Base-by-base conservation (phyloP, 768 basidiomycete genomes). In the Coprinopsis strossmayeri region DNA sequence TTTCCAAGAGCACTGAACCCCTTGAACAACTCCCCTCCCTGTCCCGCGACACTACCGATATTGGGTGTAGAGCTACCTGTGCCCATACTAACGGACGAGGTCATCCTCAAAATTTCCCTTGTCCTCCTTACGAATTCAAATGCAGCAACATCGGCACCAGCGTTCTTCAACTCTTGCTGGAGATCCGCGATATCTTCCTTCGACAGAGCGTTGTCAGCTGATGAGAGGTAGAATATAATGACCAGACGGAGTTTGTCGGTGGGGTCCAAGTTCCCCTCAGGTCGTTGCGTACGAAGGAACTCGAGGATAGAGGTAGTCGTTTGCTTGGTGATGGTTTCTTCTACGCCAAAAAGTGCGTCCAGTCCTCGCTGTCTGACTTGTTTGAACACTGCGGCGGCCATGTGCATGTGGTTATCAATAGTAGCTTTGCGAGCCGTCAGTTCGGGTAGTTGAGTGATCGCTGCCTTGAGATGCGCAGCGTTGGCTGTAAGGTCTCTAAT, bases 391-490 rank as follows among this genome's bases (percentile, higher is more conserved):
- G 94, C 87, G 11, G 94, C 96, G 30, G 95, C 95, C 48, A 99
- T 95, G 67, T 98, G 97, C 94, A 99, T 98, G 63, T 99, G 96
- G 2, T 94, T 92, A 64, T 99, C 96, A 21, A 99, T 77, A 1
- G 90, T 94, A 26, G 92, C 90, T 60, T 99, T 99, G 34, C 96
- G 81, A 2, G 96, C 93, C 3, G 95, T 98, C 43, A 99, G 72
- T 62, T 98, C 96, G 1, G 96, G 96, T 17, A 99, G 73, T 53
- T 93, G 91, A 1, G 94, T 98, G 61, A 99, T 96, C 5, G 96
- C 96, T 0, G 92, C 91, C 69, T 97, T 98, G 43, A 99, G 70
- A 63, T 98, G 88, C 5, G 91, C 76, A 2, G 96, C 93, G 64
- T 98, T 98, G 25, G 90, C 81, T 1, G 92, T 84, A 23, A 98